Evolutionary conservation across 1,284 basidiomycete species (phyloP), one percentile per base, ranked within the genome.

Genomic region (Singerocomus inundabilis): DNA sequence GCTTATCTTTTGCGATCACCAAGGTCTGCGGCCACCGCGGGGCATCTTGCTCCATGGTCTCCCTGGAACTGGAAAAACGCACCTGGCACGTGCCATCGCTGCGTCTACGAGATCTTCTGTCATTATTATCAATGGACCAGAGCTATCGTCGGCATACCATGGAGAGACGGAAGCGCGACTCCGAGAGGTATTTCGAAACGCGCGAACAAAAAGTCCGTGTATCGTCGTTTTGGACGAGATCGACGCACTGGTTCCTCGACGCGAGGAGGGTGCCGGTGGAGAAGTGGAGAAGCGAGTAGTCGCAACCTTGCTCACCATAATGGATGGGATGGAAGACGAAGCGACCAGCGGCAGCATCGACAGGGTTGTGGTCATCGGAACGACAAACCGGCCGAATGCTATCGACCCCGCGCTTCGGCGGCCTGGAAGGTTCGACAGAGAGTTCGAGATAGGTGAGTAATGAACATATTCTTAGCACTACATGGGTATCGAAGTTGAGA

Each of bases 251-350:
- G 96, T 92, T 51, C 97, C 97, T 0, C 78, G 84, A 46, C 75
- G 97, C 39, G 95, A 98, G 62, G 93, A 93, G 5, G 83, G 88
- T 1, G 82, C 84, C 0, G 90, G 91, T 1, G 91, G 91, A 6
- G 97, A 98, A 68, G 95, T 99, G 3, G 97, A 98, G 69, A 91
- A 92, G 54, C 79, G 97, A 16, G 94, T 98, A 0, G 96, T 99
- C 2, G 94, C 97, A 2, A 98, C 95, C 35, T 74, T 99, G 28
- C 73, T 99, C 58, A 98, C 97, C 1, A 82, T 98, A 54, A 83
- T 99, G 72, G 97, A 99, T 68, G 97, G 97, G 1, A 89, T 99
- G 77, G 85, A 85, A 52, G 79, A 79, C 31, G 78, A 76, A 16
- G 72, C 69, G 2, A 66, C 64, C 12, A 72, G 71, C 32, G 72